These are phyloP conservation scores for Boletus vermiculosoides DNA, from an alignment of 768 basidiomycete species.

Conservation along the genomic window DNA sequence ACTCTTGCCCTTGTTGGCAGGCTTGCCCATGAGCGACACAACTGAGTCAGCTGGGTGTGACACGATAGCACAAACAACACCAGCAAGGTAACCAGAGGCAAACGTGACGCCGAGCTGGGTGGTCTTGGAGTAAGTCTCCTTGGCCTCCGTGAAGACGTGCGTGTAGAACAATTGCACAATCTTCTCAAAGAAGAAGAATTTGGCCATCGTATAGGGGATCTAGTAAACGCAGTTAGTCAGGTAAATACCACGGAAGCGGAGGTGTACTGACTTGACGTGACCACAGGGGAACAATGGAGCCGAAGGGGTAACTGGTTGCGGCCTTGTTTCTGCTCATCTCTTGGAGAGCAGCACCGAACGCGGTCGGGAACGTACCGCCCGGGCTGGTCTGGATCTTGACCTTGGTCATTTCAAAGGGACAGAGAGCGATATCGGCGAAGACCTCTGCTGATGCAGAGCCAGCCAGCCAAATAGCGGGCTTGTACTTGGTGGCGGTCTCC, in stretches of 20 bases:
- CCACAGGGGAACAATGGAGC: slow-evolving; percentile 82
- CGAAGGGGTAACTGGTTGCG: slow-evolving; percentile 81
- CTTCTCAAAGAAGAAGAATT: slow-evolving; percentile 95
- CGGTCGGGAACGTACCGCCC: slow-evolving; percentile 71
- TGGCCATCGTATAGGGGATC: slow-evolving; percentile 99
- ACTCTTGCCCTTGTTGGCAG: slow-evolving; percentile 77
- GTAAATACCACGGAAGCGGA: background rate
- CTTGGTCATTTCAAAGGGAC: slow-evolving; percentile 92
- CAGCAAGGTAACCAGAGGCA: slow-evolving; percentile 88
- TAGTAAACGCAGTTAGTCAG: slow-evolving; percentile 28
- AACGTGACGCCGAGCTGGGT: slow-evolving; percentile 90
- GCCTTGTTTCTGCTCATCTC: slow-evolving; percentile 65
- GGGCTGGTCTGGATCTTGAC: slow-evolving; percentile 85
- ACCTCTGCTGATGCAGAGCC: slow-evolving; percentile 93
- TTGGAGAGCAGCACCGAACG: slow-evolving; percentile 66
- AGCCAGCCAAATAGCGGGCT: slow-evolving; percentile 88
- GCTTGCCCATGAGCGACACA: slow-evolving; percentile 91
- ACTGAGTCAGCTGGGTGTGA: slow-evolving; percentile 95
- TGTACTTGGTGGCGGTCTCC: slow-evolving; percentile 74
- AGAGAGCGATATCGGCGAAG: slow-evolving; percentile 93
- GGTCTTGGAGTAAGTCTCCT: slow-evolving; percentile 72
- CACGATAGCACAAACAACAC: slow-evolving; percentile 93
- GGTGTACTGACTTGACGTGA: slow-evolving; percentile 67
- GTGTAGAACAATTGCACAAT: slow-evolving; percentile 86
- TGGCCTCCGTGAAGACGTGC: slow-evolving; percentile 78